Conservation (phyloP, 106 monocot species). For the Dendrobium officinale region DNA sequence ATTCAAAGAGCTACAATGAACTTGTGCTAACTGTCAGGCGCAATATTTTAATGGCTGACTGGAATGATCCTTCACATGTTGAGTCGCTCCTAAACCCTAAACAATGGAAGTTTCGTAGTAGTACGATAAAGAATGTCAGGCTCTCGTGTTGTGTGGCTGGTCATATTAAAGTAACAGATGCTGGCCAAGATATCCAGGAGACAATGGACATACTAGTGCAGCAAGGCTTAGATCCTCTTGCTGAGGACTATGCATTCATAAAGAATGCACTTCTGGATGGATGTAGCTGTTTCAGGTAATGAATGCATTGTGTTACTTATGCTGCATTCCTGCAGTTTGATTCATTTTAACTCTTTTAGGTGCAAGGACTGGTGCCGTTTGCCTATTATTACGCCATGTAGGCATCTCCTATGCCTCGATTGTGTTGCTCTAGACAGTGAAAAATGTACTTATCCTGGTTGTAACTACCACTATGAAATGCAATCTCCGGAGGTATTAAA, state of each 20-base stretch:
- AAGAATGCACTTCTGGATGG: slow-evolving; percentile 65
- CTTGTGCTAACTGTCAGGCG: slow-evolving; percentile 76
- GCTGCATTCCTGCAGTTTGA: slow-evolving; percentile 6
- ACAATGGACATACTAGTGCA: slow-evolving; percentile 87
- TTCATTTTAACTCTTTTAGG: slow-evolving; percentile 36
- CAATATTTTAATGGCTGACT: slow-evolving; percentile 96
- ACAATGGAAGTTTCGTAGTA: slow-evolving; percentile 89
- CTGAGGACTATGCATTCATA: slow-evolving; percentile 67
- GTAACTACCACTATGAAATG: slow-evolving; percentile 83
- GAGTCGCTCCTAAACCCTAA: slow-evolving; percentile 98
- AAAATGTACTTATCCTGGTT: slow-evolving; percentile 81
- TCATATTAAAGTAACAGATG: slow-evolving; percentile 87
- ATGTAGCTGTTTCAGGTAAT: slow-evolving; percentile 81
- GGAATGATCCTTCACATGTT: slow-evolving; percentile 99
- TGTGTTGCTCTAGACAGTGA: slow-evolving; percentile 86
- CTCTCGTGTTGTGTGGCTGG: slow-evolving; percentile 97
- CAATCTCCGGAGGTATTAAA: slow-evolving; percentile 82
- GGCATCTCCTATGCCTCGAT: slow-evolving; percentile 90
- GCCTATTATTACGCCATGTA: slow-evolving; percentile 94
- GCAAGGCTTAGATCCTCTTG: slow-evolving; percentile 70
- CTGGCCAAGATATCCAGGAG: slow-evolving; percentile 92
- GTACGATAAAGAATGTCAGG: slow-evolving; percentile 79
- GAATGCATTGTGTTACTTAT: slow-evolving; percentile 7
- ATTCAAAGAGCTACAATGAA: slow-evolving; percentile 94
- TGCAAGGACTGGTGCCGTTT: slow-evolving; percentile 93